phyloP scores from a whole-genome alignment of 148 eudicot species.

The Rhododendron vialii region DNA sequence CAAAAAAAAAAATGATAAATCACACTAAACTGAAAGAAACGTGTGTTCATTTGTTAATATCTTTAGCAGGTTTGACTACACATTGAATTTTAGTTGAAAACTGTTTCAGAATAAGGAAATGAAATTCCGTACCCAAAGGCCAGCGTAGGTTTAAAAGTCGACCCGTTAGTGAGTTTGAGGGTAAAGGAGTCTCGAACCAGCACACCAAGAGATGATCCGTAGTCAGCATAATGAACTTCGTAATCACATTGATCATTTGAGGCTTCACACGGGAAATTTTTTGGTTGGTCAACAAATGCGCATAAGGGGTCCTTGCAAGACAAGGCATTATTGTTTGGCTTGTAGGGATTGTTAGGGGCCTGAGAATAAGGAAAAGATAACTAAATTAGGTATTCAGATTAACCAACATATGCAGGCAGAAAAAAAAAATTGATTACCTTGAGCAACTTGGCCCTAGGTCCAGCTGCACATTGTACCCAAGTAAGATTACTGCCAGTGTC shows the following conservation, averaged over 20 bases:
- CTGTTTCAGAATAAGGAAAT: neutral
- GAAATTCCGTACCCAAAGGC: slow-evolving; percentile 19
- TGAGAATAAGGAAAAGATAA: slow-evolving; percentile 4
- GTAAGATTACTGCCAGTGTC: slow-evolving; percentile 18
- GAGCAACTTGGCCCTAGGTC: slow-evolving; percentile 4
- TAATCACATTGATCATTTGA: slow-evolving; percentile 23
- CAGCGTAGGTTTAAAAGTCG: slow-evolving; percentile 1
- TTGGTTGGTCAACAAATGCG: slow-evolving; percentile 11
- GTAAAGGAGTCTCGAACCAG: slow-evolving; percentile 20
- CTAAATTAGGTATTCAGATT: neutral
- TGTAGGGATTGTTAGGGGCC: slow-evolving; percentile 20
- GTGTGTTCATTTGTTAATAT: neutral
- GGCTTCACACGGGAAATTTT: slow-evolving; percentile 4
- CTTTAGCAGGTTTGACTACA: neutral
- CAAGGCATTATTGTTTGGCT: slow-evolving; percentile 15
- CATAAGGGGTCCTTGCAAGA: slow-evolving; percentile 23
- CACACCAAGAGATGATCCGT: slow-evolving; percentile 23
- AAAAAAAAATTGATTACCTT: neutral
- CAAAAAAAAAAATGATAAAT: neutral
- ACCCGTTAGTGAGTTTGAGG: slow-evolving; percentile 11
- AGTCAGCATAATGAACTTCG: slow-evolving; percentile 21
- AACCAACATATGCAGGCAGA: neutral
- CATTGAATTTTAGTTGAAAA: neutral
- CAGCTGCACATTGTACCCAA: slow-evolving; percentile 25
- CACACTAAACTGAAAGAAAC: neutral